phyloP scores from a whole-genome alignment of 441 rosid species.

The Erysimum pusillum region DNA sequence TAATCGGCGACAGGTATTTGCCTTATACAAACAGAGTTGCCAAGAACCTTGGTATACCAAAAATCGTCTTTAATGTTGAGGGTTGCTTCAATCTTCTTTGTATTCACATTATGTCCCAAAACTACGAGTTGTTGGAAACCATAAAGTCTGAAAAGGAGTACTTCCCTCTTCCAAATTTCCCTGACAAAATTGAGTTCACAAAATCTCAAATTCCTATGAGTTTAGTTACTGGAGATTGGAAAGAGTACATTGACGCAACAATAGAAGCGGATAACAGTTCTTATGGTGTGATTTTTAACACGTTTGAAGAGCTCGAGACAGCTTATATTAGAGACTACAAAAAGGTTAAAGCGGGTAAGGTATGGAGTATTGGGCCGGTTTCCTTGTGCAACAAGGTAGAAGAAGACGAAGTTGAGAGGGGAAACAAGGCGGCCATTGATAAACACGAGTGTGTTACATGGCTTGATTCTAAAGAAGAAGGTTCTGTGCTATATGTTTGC shows the following conservation, averaged over 20 bases:
- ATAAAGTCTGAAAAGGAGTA: slow-evolving; percentile 44
- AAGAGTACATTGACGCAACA: neutral
- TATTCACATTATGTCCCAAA: slow-evolving; percentile 27
- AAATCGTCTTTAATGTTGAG: slow-evolving; percentile 50
- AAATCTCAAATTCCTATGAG: slow-evolving; percentile 48
- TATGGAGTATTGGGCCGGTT: slow-evolving; percentile 54
- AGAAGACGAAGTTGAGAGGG: slow-evolving; percentile 50
- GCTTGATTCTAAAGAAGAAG: slow-evolving; percentile 50
- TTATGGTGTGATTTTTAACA: slow-evolving; percentile 46
- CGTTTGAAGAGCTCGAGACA: slow-evolving; percentile 50
- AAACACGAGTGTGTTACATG: slow-evolving; percentile 44
- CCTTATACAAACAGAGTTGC: slow-evolving; percentile 47
- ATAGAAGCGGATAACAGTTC: slow-evolving; percentile 31
- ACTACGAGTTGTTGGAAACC: slow-evolving; percentile 32
- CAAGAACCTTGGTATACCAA: slow-evolving; percentile 49
- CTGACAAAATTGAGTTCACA: slow-evolving; percentile 54
- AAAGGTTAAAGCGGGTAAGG: slow-evolving; percentile 31
- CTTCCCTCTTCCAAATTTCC: slow-evolving; percentile 61
- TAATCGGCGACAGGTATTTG: slow-evolving; percentile 49
- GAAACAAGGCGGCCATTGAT: slow-evolving; percentile 42
- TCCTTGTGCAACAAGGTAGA: slow-evolving; percentile 47
- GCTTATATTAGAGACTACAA: slow-evolving; percentile 42
- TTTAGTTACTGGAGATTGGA: slow-evolving; percentile 34
- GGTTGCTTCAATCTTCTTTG: slow-evolving; percentile 53
- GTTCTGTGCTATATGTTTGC: slow-evolving; percentile 57